phyloP scores from a whole-genome alignment of 192 early-diverging fungal genomes.

The Phlyctochytrium bullatum region DNA sequence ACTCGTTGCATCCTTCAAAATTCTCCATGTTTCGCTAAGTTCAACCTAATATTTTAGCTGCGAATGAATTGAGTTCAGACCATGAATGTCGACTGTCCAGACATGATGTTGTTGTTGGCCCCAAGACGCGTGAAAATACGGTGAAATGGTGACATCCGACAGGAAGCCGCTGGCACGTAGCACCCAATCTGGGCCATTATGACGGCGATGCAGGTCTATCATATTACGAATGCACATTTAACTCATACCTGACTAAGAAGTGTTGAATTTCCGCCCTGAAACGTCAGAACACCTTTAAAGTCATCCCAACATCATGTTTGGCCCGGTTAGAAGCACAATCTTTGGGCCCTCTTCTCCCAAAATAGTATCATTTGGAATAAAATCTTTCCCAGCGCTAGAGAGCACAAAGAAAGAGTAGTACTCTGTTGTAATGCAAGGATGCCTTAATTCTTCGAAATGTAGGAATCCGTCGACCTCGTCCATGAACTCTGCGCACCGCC shows the following conservation, averaged over 20 bases:
- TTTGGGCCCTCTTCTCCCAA: constrained; percentile 65
- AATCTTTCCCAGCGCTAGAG: constrained; percentile 51
- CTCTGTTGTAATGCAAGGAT: constrained; percentile 83
- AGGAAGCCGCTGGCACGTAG: constrained; percentile 83
- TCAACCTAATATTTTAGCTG: constrained; percentile 45
- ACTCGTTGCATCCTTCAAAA: constrained; percentile 86
- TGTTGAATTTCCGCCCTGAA: constrained; percentile 90
- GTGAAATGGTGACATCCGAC: constrained; percentile 78
- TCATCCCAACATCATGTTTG: constrained; percentile 93
- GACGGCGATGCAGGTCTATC: constrained; percentile 83
- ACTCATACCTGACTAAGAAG: constrained; percentile 77
- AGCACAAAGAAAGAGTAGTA: constrained; percentile 16
- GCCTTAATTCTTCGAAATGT: constrained; percentile 86
- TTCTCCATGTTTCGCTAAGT: constrained; percentile 87
- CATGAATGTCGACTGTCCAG: constrained; percentile 97
- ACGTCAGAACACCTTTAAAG: neutral
- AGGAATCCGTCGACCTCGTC: constrained; percentile 56
- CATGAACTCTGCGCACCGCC: constrained; percentile 83
- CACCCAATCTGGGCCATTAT: constrained; percentile 96
- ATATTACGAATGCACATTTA: too few relatives aligned
- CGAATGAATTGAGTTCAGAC: constrained; percentile 35
- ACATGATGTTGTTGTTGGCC: constrained; percentile 94
- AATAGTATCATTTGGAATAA: constrained; percentile 93
- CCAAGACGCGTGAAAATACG: constrained; percentile 95
- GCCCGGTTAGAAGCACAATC: constrained; percentile 92